Evolutionary conservation across 2,329 filamentous ascomycete species (phyloP), one percentile per base, ranked within the genome.

Genomic region (Epichloe scottii): DNA sequence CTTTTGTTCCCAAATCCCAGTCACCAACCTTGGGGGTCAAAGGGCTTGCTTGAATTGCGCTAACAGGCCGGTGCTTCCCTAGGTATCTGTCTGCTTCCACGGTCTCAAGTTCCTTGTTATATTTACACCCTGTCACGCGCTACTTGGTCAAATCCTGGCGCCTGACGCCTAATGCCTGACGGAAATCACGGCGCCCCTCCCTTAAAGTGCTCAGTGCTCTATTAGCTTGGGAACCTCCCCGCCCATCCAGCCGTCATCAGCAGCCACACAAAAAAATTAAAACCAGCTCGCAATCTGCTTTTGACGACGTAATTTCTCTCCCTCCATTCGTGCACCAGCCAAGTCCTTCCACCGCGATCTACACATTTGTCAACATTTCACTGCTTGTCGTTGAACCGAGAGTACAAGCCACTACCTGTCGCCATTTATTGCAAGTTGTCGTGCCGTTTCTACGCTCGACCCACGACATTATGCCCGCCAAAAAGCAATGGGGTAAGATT

Each of bases 401-500:
- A n/a, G 15, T 17, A 34, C 26, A 45, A 8, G 3, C 8, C 30
- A 30, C 42, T 19, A n/a, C 12, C 15, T 30, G 3, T 17, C 21
- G 15, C 21, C 7, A 10, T 11, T 19, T 17, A 12, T 45, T 19
- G 14, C 23, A 33, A 26, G 23, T 17, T 21, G 30, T 33, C 23
- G 48, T 35, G 40, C 17, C 17, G 21, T 37, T 26, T 23, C 15
- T 11, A 14, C 30, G 12, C 6, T 17, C 5, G 7, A 40, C 21
- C 7, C 30, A 14, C 58, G 62, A 66, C 62, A 71, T 63, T 63
- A 72, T 72, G 69, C 66, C 69, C 64, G 63, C 68, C 53, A 66
- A 63, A 58, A 68, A 71, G 57, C 58, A 65, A 62, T 71, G 69
- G 69, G 69, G 69, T 71, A 66, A 64, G 69, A 33, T 12, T 6